Percentiles rank a stretch among this genome's conserved stretches.
phyloP scores from a whole-genome alignment of 768 basidiomycete species.

The Chalciporus chontae region DNA sequence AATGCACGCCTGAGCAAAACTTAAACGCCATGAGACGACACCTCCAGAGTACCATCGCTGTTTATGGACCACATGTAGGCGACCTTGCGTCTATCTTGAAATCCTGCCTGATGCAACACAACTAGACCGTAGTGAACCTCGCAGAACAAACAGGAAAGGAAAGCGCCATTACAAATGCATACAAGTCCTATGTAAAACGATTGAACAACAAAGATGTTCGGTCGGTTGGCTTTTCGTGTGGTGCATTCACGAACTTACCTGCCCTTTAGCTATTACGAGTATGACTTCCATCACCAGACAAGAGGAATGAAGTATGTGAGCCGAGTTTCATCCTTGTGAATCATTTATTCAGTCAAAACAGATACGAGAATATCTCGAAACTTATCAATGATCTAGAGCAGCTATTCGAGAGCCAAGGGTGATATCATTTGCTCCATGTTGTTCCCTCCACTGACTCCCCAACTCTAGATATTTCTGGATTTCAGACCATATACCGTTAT shows the following conservation, averaged over 20 bases:
- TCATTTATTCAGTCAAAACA: slow-evolving; percentile 22
- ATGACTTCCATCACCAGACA: slow-evolving; percentile 93
- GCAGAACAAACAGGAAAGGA: slow-evolving; percentile 93
- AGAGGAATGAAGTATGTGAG: slow-evolving; percentile 84
- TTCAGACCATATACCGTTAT: slow-evolving; percentile 62
- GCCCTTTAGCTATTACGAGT: slow-evolving; percentile 62
- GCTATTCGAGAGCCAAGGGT: slow-evolving; percentile 81
- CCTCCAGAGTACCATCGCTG: slow-evolving; percentile 57
- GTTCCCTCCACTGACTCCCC: not conserved
- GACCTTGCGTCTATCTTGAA: not conserved
- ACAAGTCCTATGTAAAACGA: slow-evolving; percentile 63
- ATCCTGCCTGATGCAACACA: slow-evolving; percentile 2
- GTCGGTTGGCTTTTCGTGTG: slow-evolving; percentile 36
- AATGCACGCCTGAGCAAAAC: slow-evolving; percentile 72
- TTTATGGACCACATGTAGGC: slow-evolving; percentile 78
- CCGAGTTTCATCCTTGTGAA: not conserved
- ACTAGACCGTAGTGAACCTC: slow-evolving; percentile 79
- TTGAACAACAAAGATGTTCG: slow-evolving; percentile 50
- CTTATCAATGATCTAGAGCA: slow-evolving; percentile 69
- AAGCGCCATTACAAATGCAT: slow-evolving; percentile 72
- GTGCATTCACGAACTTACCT: slow-evolving; percentile 1
- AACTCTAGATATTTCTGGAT: slow-evolving; percentile 74
- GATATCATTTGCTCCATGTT: slow-evolving; percentile 10
- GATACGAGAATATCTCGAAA: slow-evolving; percentile 88
- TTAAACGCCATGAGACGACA: slow-evolving; percentile 69